Base-by-base conservation (phyloP, 345 rosid species). In the Boechera divaricarpa region DNA sequence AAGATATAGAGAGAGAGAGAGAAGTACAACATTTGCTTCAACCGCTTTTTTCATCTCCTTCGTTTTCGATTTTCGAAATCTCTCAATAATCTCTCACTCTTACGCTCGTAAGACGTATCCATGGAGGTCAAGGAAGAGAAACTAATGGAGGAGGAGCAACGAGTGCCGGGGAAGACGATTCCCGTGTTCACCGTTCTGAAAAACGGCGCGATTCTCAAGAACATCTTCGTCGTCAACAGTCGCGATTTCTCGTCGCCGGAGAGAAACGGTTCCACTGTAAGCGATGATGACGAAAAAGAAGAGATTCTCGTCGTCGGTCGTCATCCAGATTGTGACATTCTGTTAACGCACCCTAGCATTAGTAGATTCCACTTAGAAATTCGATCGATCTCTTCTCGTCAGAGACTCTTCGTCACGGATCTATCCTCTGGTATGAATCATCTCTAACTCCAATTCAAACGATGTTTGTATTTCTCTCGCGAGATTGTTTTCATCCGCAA, bases 361-460 rank as follows among this genome's bases (percentile, higher is more conserved):
- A 95, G 98, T 83, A 80, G 99, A 81, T 89, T 86, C 74, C 97
- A 95, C 86, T 86, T 95, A 74, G 87, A 86, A 76, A 86, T 95
- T 78, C 83, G 63, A 49, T 81, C 94, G 12, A 76, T 79, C 10
- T 84, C 86, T 44, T 82, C 86, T 48, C 75, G 77, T n/a, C 85
- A 77, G 84, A 83, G 83, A 83, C 91, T 89, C 82, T 88, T 79
- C 75, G 88, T 92, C 68, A 75, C 86, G 44, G 97, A 95, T 81
- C 84, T 92, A 11, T 85, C 91, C 2, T 91, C 97, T 26, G 98
- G 97, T 95, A 77, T 18, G 45, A 4, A 60, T 45, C 61, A 10
- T 47, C 59, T 26, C 1, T 0, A 39, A 39, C 12, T 67, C 67
- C 29, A 54, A 24, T 33, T 38, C 65, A 1, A 63, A 44, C 13